phyloP scores from a whole-genome alignment of 2,329 filamentous ascomycete species.

The Fusarium hainanense region DNA sequence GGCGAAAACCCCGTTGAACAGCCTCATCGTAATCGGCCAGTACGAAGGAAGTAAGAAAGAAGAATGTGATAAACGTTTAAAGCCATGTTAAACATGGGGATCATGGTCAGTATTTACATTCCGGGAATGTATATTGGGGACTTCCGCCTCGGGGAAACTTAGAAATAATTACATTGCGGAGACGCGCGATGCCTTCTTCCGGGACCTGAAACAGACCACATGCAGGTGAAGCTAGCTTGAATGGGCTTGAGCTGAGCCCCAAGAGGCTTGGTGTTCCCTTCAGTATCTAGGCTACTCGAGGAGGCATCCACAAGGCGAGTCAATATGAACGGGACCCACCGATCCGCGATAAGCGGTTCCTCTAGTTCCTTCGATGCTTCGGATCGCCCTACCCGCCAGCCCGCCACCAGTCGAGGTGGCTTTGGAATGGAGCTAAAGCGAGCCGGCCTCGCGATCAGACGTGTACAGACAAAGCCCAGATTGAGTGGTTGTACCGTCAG shows the following conservation, averaged over 20 bases:
- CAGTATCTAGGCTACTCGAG: neutral
- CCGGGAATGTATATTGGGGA: too few relatives aligned
- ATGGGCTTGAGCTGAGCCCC: too few relatives aligned
- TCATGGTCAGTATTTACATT: neutral
- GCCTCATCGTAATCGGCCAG: neutral
- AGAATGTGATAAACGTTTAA: neutral
- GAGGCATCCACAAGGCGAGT: neutral
- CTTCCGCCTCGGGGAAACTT: too few relatives aligned
- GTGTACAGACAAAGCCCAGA: neutral
- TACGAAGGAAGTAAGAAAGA: neutral
- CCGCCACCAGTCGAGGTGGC: neutral
- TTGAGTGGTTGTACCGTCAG: too few relatives aligned
- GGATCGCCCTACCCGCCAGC: neutral
- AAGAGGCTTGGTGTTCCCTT: accelerated
- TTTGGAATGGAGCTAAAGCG: accelerated
- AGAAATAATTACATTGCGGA: too few relatives aligned
- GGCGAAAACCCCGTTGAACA: neutral
- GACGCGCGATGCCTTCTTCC: neutral
- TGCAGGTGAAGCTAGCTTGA: neutral
- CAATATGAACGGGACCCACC: neutral
- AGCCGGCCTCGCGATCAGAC: neutral
- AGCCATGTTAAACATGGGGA: neutral
- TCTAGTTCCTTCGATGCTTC: neutral
- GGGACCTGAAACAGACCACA: neutral
- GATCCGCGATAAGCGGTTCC: neutral